A percentile compares a stretch with the other conserved stretches of the same genome.
Conservation (phyloP, 768 basidiomycete genomes). For the Leccinum pellstonianum region DNA sequence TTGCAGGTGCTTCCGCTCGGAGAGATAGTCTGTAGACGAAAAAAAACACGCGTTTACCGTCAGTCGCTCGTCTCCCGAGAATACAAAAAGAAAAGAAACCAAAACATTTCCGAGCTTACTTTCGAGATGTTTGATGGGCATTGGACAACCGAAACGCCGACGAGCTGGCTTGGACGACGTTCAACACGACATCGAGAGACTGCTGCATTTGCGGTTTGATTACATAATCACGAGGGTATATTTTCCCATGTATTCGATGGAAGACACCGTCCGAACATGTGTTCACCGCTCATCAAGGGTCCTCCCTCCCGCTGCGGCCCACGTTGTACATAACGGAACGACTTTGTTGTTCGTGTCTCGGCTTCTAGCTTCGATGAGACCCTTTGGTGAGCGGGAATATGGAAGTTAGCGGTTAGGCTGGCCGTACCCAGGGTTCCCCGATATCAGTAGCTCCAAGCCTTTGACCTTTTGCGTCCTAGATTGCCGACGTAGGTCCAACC, state of each 20-base stretch:
- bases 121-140: slow-evolving; percentile 85
- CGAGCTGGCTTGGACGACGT: slow-evolving; percentile 20
- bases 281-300: neutral
- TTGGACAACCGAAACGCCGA: slow-evolving; percentile 30
- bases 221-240: slow-evolving; percentile 25
- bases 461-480: neutral
- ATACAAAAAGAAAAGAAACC: neutral
- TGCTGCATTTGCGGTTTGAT: slow-evolving; percentile 10
- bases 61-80: neutral
- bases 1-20: slow-evolving; percentile 86
- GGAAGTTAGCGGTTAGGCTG: neutral
- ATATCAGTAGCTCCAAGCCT: neutral
- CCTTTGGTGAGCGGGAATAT: neutral
- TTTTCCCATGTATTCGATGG: slow-evolving; percentile 8
- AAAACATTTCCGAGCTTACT: slow-evolving; percentile 43
- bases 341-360: neutral
- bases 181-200: slow-evolving; percentile 18
- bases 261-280: neutral
- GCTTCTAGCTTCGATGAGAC: neutral
- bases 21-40: slow-evolving; percentile 62
- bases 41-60: neutral
- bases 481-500: neutral
- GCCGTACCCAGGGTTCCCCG: neutral
- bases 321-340: neutral
- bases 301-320: neutral